Conservation (phyloP, 2,329 filamentous ascomycete genomes). For the Rosellinia necatrix region DNA sequence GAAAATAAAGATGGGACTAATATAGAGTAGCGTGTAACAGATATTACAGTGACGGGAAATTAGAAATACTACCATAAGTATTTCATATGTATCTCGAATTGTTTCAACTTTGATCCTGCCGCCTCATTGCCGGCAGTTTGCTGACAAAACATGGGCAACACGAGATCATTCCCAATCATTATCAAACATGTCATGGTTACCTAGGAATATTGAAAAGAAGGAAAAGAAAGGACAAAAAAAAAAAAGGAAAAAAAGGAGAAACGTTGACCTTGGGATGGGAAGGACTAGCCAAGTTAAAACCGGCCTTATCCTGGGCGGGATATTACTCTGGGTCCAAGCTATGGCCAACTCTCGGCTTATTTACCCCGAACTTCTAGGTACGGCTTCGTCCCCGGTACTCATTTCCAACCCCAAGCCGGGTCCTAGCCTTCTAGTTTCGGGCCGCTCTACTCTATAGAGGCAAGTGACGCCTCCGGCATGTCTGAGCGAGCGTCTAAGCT, state of each 20-base stretch:
- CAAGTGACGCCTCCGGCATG: constrained; percentile 9
- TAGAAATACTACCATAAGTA: constrained; percentile 22
- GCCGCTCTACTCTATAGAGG: constrained; percentile 12
- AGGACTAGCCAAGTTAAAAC: constrained; percentile 4
- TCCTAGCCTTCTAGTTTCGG: constrained; percentile 11
- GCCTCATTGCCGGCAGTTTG: constrained; percentile 22
- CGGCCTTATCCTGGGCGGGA: constrained; percentile 5
- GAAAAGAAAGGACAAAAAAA: no score
- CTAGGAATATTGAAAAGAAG: no score
- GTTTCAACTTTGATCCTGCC: constrained; percentile 22
- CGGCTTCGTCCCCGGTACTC: constrained; percentile 18
- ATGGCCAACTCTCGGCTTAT: constrained; percentile 19
- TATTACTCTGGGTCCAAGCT: constrained; percentile 18
- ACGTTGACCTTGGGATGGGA: not conserved
- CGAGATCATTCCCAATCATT: constrained; percentile 9
- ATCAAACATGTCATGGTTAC: not conserved
- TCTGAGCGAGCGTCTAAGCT: not conserved
- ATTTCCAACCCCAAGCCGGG: constrained; percentile 16
- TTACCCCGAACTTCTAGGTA: constrained; percentile 21
- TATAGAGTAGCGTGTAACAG: constrained; percentile 5
- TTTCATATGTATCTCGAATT: constrained; percentile 8
- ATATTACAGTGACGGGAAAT: constrained; percentile 5
- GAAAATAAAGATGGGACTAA: no score
- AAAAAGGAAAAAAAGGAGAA: constrained; percentile 5
- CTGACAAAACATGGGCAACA: constrained; percentile 17